Percentiles rank a stretch among this genome's conserved stretches.
Conservation (phyloP, 805 yeast genomes). For the Alloascoidea hylecoeti region DNA sequence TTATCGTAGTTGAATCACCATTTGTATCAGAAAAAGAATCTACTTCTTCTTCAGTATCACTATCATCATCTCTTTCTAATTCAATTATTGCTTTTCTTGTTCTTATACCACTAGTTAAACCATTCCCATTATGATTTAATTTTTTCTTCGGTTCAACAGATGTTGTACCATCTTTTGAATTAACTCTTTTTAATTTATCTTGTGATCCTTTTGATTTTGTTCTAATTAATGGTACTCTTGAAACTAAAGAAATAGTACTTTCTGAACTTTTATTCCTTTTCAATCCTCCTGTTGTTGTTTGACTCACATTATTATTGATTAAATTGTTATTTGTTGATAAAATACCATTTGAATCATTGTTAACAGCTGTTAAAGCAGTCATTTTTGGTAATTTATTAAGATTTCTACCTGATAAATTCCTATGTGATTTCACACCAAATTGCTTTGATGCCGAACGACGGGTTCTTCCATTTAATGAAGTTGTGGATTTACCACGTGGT, state of each 20-base stretch:
- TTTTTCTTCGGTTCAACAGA: background rate
- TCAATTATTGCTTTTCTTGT: background rate
- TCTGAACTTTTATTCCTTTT: background rate
- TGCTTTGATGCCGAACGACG: background rate
- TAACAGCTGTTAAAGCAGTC: slow-evolving; percentile 1
- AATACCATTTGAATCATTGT: background rate
- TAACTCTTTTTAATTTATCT: background rate
- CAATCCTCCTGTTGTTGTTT: background rate
- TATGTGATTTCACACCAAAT: background rate
- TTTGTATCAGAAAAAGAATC: background rate
- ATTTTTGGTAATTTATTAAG: background rate
- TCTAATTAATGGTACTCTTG: background rate
- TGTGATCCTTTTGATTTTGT: background rate
- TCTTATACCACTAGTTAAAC: too few species aligned
- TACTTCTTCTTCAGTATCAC: background rate
- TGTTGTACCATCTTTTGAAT: background rate
- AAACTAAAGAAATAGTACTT: background rate
- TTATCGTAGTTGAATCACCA: background rate
- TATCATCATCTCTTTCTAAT: background rate
- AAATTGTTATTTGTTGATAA: background rate
- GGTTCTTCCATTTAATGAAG: background rate
- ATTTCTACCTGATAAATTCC: background rate
- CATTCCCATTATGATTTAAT: background rate
- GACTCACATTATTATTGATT: background rate
- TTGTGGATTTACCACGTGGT: background rate